Base-by-base conservation (phyloP, 495 filamentous ascomycete genomes). In the Astrothelium subdiscretum region DNA sequence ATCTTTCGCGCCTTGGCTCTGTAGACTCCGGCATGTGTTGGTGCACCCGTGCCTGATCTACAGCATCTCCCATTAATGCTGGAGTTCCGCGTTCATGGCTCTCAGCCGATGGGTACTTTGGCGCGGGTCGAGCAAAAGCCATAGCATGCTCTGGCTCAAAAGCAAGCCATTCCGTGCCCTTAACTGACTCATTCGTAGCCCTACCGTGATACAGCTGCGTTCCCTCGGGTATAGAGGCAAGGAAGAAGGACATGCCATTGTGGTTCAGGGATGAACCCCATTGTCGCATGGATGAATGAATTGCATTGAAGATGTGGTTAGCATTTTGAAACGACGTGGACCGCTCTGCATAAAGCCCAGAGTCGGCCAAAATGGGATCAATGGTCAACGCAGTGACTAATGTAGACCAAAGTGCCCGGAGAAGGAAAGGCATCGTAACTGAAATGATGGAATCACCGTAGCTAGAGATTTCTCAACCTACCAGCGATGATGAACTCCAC, bases 71-170 rank as follows among this genome's bases (percentile, higher is more conserved):
- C 15, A 15, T 6, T 38, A 15, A 6, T 38, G 35, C 35, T 6
- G 15, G 8, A 38, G 35, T 15, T 38, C 35, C 15, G 35, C 15
- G 8, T 15, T 38, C 8, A 15, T 38, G 1, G n/a, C 35, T 38
- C 8, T 1, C 35, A 38, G 8, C 35, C 1, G 35, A 6, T 8
- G 35, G 35, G 24, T 54, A 15, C 5, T 68, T 32, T 24, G n/a
- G 44, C 58, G 38, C 71, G 60, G 12, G 67, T 67, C 18, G 74
- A 59, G 81, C 78, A 68, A 88, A 89, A 5, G 76, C 67, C 69
- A 86, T 72, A 0, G 84, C 81, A 72, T 88, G 85, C 63, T 87
- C 85, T 12, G 85, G 81, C 66, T 88, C 86, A 65, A 87, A 88
- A 0, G 86, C 85, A 0, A 89, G 75, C 85, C 86, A 89, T 65